Conservation (phyloP, 352 stramenopile species). For the Peronosclerospora sorghi region DNA sequence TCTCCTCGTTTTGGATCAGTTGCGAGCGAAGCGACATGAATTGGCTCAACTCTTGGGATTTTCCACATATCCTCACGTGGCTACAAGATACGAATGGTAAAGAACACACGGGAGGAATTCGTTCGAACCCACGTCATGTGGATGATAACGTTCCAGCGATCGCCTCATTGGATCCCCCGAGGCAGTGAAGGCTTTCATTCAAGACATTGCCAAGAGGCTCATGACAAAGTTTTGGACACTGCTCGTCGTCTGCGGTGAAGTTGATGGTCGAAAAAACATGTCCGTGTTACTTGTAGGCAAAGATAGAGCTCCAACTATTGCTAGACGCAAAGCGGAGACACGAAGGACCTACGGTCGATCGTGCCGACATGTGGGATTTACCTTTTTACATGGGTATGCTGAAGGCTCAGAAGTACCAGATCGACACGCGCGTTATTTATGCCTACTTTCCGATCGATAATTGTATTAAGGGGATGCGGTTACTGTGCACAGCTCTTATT, state of each 20-base stretch:
- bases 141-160: slow-evolving; percentile 40
- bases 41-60: slow-evolving; percentile 86
- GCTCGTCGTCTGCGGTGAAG: background rate
- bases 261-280: background rate
- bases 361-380: slow-evolving; percentile 90
- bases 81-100: slow-evolving; percentile 66
- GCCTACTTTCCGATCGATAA: slow-evolving; percentile 88
- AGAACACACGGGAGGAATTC: too few relatives aligned
- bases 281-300: slow-evolving; percentile 21
- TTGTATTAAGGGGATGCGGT: slow-evolving; percentile 84
- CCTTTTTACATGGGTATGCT: slow-evolving; percentile 89
- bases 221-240: slow-evolving; percentile 47
- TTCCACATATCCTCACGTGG: slow-evolving; percentile 81
- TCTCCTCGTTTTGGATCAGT: slow-evolving; percentile 68
- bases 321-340: slow-evolving; percentile 48
- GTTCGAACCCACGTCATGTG: background rate
- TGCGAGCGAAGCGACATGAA: slow-evolving; percentile 81
- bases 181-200: slow-evolving; percentile 57
- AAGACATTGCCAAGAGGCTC: slow-evolving; percentile 44
- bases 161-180: slow-evolving; percentile 81
- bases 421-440: slow-evolving; percentile 71
- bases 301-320: slow-evolving; percentile 48
- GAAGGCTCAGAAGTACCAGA: slow-evolving; percentile 56
- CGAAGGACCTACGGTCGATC: slow-evolving; percentile 27
- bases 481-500: slow-evolving; percentile 86